phyloP scores from a whole-genome alignment of 257 asterid species.

The Fraxinus cuspidata region DNA sequence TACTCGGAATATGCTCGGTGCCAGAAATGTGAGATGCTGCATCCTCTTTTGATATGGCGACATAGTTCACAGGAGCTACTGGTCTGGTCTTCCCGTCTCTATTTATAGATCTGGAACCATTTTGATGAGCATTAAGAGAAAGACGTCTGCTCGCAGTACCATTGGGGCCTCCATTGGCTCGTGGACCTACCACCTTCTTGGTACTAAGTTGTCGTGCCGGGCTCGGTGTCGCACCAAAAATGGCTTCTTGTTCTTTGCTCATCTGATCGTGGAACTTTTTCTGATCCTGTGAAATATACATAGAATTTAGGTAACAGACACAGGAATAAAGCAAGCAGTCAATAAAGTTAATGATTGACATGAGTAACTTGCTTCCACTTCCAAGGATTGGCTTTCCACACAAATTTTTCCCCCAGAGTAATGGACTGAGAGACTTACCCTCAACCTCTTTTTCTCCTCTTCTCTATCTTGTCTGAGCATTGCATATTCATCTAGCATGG shows the following conservation, averaged over 20 bases:
- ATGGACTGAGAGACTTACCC: slow-evolving; percentile 36
- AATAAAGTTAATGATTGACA: background rate
- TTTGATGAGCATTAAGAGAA: slow-evolving; percentile 59
- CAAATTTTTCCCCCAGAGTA: background rate
- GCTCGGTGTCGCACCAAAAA: slow-evolving; percentile 65
- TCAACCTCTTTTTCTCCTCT: slow-evolving; percentile 68
- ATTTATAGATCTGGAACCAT: slow-evolving; percentile 49
- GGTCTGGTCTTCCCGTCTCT: slow-evolving; percentile 61
- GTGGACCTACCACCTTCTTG: slow-evolving; percentile 61
- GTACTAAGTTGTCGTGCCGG: slow-evolving; percentile 57
- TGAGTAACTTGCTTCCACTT: background rate
- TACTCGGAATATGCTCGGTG: slow-evolving; percentile 39
- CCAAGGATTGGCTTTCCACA: background rate
- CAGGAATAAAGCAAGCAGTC: background rate
- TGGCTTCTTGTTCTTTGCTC: slow-evolving; percentile 52
- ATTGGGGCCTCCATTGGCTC: slow-evolving; percentile 48
- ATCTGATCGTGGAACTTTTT: slow-evolving; percentile 62
- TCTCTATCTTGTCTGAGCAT: slow-evolving; percentile 72
- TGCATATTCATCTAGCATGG: slow-evolving; percentile 68
- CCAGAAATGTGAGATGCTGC: slow-evolving; percentile 40
- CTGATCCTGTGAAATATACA: slow-evolving; percentile 44
- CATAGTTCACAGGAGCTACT: slow-evolving; percentile 63
- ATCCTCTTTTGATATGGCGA: slow-evolving; percentile 60
- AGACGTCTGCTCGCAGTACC: slow-evolving; percentile 49
- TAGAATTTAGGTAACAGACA: background rate